Evolutionary conservation across 345 rosid species (phyloP), one percentile per base, ranked within the genome.

Genomic region (Eucalyptus victrix): DNA sequence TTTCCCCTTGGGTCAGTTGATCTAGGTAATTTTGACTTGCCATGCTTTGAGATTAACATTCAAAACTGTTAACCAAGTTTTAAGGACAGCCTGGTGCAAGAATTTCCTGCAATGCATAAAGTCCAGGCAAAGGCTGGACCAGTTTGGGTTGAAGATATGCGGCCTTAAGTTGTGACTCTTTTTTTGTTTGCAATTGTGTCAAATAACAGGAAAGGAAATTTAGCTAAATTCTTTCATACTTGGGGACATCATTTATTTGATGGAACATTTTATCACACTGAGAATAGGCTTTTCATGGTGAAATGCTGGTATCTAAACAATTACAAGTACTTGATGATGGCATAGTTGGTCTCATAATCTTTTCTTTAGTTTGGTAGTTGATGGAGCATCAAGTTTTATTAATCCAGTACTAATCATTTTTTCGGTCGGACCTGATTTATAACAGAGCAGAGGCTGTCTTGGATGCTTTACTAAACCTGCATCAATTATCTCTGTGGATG

Each of bases 361-460:
- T 72, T 86, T 85, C 30, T 40, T 18, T 24, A 13, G 47, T 49
- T 23, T 14, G 26, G 44, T 83, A 51, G 40, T 37, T 7, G 62
- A 67, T 32, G 26, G 51, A 21, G 72, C 53, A 89, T 86, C 47
- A 28, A 56, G 89, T 81, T 15, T 44, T 90, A 90, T 88, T 87
- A 81, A 16, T 65, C 47, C 80, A 91, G 90, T 91, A 72, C 92
- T 94, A 91, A 92, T 93, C 93, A 88, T 89, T 86, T 90, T 89
- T 53, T 86, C 87, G 93, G 90, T 89, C 45, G 86, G 88, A 88
- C 91, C 92, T 94, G 90, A 91, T 95, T 94, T 95, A 95, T 90
- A 94, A 96, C 98, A 97, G 99, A 94, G 94, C 96, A 95, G 99
- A 94, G 96, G 97, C 94, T 97, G 99, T 94, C 94, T 96, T 92